Evolutionary conservation across 2,329 filamentous ascomycete genomes (phyloP), one percentile per base, ranked within the genome.

Genomic region (Paradendryphiella salina): DNA sequence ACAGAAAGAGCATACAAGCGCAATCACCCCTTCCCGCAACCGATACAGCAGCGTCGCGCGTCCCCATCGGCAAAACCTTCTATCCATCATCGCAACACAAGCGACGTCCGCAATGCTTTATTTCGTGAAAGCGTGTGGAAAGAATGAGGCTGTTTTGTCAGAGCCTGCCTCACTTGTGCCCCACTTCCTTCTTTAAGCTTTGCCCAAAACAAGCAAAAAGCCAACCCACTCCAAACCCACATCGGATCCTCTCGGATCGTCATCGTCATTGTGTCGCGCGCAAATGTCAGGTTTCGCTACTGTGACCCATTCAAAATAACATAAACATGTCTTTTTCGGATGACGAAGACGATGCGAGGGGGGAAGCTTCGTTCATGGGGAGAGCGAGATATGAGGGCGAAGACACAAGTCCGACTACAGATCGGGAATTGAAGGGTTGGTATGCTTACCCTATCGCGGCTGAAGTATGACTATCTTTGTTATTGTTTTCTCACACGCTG

Each of bases 401-500:
- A 62, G 69, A 73, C 42, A 86, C 83, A 11, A 83, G 90, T n/a
- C 84, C 86, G 31, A 96, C 91, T 4, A 94, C 88, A 66, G 75
- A 74, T 55, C 90, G 87, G 71, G 91, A 96, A 79, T 80, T 96
- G 56, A 79, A 83, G 37, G 91, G 90, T 54, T 96, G 91, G 90
- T 96, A 95, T 73, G 87, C 87, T 66, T 96, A 96, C 77, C 86
- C 87, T 26, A 93, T 94, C 76, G 91, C 91, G 10, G 89, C 91
- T 6, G 91, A 96, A 75, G 91, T 45, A 45, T 21, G 21, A 9
- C 1, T 18, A 33, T 11, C 21, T 10, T 2, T 32, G 14, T 13
- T 7, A n/a, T 23, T 26, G 3, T 33, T 11, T 4, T 9, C 15
- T 38, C 2, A 13, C 13, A 6, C 13, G 6, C 18, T 23, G 3